A percentile compares a stretch with the other conserved stretches of the same genome.
phyloP scores from a whole-genome alignment of 2,329 filamentous ascomycete genomes.

The Thyridium curvatum region DNA sequence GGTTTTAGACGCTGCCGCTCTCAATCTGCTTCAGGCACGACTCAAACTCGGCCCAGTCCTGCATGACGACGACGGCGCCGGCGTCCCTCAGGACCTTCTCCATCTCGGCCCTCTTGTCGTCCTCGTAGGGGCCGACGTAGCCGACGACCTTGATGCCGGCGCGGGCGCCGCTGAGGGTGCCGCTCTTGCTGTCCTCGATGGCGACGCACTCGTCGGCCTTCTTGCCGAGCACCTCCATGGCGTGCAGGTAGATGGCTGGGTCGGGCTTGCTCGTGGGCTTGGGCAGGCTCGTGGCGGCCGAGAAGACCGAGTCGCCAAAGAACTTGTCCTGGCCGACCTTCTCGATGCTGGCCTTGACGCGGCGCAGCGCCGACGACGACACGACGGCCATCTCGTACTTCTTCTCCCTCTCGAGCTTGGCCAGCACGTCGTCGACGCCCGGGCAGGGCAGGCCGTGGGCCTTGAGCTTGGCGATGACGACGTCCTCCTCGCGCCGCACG shows the following conservation, averaged over 20 bases:
- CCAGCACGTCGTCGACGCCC: slow-evolving; percentile 62
- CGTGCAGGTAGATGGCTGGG: slow-evolving; percentile 79
- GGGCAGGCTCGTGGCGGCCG: slow-evolving; percentile 70
- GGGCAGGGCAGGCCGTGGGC: slow-evolving; percentile 60
- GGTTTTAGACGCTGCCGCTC: slow-evolving; percentile 20
- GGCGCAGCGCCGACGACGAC: slow-evolving; percentile 70
- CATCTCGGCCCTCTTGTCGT: slow-evolving; percentile 59
- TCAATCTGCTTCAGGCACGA: slow-evolving; percentile 38
- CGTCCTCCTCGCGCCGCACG: slow-evolving; percentile 72
- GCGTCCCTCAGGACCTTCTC: slow-evolving; percentile 51
- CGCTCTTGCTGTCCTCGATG: slow-evolving; percentile 84
- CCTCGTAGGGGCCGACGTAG: slow-evolving; percentile 74
- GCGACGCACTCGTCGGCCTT: slow-evolving; percentile 67
- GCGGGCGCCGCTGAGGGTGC: slow-evolving; percentile 65
- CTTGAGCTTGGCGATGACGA: slow-evolving; percentile 75
- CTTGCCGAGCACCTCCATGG: slow-evolving; percentile 67
- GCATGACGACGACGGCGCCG: slow-evolving; percentile 58
- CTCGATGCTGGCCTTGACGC: slow-evolving; percentile 70
- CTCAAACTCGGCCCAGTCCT: slow-evolving; percentile 52
- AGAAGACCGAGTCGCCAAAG: slow-evolving; percentile 75
- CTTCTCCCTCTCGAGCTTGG: slow-evolving; percentile 50
- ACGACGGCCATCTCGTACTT: slow-evolving; percentile 76
- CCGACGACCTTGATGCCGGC: slow-evolving; percentile 77
- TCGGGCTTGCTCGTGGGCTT: slow-evolving; percentile 87
- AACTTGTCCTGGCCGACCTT: slow-evolving; percentile 76